Percentiles rank a stretch among this genome's conserved stretches.
Conservation (phyloP, 176 grass and related monocot genomes). For the Coix lacrymajobi region DNA sequence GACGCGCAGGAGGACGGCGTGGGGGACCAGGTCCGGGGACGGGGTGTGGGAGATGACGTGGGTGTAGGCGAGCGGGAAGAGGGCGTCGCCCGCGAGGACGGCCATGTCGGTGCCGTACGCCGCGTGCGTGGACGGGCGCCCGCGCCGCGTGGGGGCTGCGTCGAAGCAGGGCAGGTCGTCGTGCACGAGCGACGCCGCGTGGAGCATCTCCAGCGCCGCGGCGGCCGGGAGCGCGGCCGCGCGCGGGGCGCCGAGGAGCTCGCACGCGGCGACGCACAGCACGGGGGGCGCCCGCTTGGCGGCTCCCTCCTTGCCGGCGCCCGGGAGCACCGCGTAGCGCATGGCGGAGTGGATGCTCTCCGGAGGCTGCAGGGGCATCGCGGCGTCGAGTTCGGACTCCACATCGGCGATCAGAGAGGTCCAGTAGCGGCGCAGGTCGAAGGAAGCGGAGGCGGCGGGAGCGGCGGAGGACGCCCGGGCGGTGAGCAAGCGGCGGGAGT, state of each 20-base stretch:
- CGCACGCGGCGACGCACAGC: slow-evolving; percentile 84
- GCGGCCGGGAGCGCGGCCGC: slow-evolving; percentile 65
- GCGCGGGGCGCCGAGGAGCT: slow-evolving; percentile 65
- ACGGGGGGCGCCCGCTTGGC: slow-evolving; percentile 77
- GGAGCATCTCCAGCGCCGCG: slow-evolving; percentile 84
- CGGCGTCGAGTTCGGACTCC: slow-evolving; percentile 62
- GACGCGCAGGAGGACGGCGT: slow-evolving; percentile 52
- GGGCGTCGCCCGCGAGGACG: slow-evolving; percentile 69
- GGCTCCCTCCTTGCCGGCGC: slow-evolving; percentile 50
- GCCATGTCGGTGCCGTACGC: slow-evolving; percentile 67
- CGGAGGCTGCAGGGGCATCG: slow-evolving; percentile 66
- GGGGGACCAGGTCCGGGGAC: slow-evolving; percentile 39
- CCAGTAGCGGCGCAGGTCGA: slow-evolving; percentile 88
- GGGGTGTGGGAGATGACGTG: slow-evolving; percentile 67
- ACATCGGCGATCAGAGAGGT: slow-evolving; percentile 67
- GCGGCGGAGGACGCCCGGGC: slow-evolving; percentile 21
- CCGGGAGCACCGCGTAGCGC: slow-evolving; percentile 71
- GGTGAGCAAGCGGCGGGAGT: slow-evolving; percentile 7
- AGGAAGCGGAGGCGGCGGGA: slow-evolving; percentile 34
- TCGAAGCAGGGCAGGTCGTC: slow-evolving; percentile 95
- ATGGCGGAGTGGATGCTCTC: slow-evolving; percentile 76
- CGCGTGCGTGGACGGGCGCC: slow-evolving; percentile 75
- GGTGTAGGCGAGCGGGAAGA: slow-evolving; percentile 75
- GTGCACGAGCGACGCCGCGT: slow-evolving; percentile 85
- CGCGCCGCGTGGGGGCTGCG: slow-evolving; percentile 66